Base-by-base conservation (phyloP, 306 rosid species). In the Glycine latifolia region DNA sequence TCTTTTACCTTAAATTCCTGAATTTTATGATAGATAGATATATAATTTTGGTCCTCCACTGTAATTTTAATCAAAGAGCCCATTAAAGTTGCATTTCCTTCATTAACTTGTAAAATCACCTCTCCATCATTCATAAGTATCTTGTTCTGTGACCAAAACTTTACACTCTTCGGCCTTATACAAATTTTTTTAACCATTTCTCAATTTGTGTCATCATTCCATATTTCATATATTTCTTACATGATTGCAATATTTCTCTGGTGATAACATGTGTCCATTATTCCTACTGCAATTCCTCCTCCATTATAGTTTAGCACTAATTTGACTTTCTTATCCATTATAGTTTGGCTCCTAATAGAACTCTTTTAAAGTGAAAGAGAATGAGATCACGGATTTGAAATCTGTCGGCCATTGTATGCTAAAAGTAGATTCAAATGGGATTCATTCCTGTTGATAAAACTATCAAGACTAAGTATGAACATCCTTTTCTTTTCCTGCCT, bases 281-380 rank as follows among this genome's bases (percentile, higher is more conserved):
- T 37, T 10, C 15, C 54, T 41, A 13, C 43, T 47, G 47, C n/a
- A 41, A 3, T 60, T 65, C 35, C 35, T 73, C 43, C 56, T 59
- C 79, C 44, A 20, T 75, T 44, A n/a, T 37, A 54, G 50, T 75
- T 50, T 56, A 6, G 15, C 39, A n/a, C 37, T 54, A 39, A 37
- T 5, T 6, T 17, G 10, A 8, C 15, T 41, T 73, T 56, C 53
- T 58, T 14, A 41, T 56, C 68, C 41, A 41, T 37, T 75, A 10
- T 75, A 75, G 58, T 61, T 75, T 75, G 70, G 12, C 44, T 75
- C 47, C 14, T 44, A 26, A 46, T 60, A 8, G 31, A 55, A 75
- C 59, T 39, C 67, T 49, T 62, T 52, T 3, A 48, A 5, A 37
- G 6, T 50, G 43, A 33, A 35, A 17, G 65, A 15, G 35, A 62